Conservation (phyloP, 805 yeast species). For the Candida loeiensis region DNA sequence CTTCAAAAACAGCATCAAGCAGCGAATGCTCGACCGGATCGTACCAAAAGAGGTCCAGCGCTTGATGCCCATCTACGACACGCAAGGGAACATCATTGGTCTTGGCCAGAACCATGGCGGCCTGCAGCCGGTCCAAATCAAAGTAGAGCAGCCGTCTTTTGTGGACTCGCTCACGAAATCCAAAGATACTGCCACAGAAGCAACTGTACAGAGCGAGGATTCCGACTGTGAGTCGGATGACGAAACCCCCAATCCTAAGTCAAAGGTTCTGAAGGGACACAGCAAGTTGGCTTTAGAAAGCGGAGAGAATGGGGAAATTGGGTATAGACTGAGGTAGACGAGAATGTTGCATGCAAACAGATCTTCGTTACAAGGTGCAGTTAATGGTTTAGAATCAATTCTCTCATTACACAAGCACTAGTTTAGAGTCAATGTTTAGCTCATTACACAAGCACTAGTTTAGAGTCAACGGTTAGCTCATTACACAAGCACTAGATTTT, state of each 20-base stretch:
- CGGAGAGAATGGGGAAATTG: constrained; percentile 1
- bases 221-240: constrained; percentile 2
- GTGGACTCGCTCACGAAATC: no score
- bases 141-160: constrained; percentile 7
- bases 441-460: no score
- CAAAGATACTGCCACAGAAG: no score
- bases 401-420: background rate
- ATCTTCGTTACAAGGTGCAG: no score
- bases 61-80: constrained; percentile 7
- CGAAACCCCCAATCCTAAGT: background rate
- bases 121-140: constrained; percentile 3
- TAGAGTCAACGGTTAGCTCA: no score
- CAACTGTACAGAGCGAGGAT: background rate
- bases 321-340: background rate
- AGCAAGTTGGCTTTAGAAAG: background rate
- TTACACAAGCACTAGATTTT: no score
- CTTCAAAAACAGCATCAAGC: constrained; percentile 11
- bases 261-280: background rate
- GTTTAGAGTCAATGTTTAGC: no score
- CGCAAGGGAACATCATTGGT: constrained; percentile 8
- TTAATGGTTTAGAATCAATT: no score
- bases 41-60: constrained; percentile 10
- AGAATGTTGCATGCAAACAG: no score
- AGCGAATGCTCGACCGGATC: constrained; percentile 8
- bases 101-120: background rate